A percentile compares a stretch with the other conserved stretches of the same genome.
Conservation (phyloP, 768 basidiomycete species). For the Suillus alpinus region DNA sequence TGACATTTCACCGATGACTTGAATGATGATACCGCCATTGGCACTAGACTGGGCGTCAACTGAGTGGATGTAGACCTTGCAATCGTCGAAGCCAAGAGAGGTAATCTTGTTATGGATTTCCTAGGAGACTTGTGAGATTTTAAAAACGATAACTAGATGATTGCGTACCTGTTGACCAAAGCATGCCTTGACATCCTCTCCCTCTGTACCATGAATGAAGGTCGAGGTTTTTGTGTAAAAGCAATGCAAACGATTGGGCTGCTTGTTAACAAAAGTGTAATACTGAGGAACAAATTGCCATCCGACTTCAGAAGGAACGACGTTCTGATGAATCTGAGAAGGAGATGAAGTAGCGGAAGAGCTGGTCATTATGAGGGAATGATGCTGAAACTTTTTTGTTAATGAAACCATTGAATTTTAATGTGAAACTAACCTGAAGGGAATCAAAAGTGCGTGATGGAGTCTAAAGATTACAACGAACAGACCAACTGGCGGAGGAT, state of each 20-base stretch:
- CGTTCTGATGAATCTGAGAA: slow-evolving; percentile 53
- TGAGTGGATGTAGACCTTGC: slow-evolving; percentile 98
- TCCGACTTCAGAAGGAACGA: slow-evolving; percentile 92
- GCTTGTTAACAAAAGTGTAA: slow-evolving; percentile 98
- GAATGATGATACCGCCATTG: slow-evolving; percentile 95
- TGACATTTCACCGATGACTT: slow-evolving; percentile 99
- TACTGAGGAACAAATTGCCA: slow-evolving; percentile 99
- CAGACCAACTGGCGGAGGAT: slow-evolving; percentile 20
- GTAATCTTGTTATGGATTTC: slow-evolving; percentile 98
- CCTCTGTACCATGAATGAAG: slow-evolving; percentile 96
- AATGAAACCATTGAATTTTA: not conserved
- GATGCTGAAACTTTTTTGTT: slow-evolving; percentile 19
- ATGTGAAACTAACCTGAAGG: slow-evolving; percentile 20
- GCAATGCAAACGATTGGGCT: slow-evolving; percentile 93
- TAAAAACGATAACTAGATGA: slow-evolving; percentile 9
- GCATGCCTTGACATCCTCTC: slow-evolving; percentile 87
- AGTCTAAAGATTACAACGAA: slow-evolving; percentile 37
- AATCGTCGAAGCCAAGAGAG: slow-evolving; percentile 90
- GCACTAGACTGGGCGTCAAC: slow-evolving; percentile 97
- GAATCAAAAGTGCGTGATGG: slow-evolving; percentile 37
- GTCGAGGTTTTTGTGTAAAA: slow-evolving; percentile 99
- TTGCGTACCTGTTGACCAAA: slow-evolving; percentile 81
- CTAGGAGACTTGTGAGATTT: slow-evolving; percentile 37
- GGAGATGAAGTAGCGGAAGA: slow-evolving; percentile 34
- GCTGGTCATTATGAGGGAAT: slow-evolving; percentile 33